Conservation (phyloP, 768 basidiomycete genomes). For the Amanita muscaria region DNA sequence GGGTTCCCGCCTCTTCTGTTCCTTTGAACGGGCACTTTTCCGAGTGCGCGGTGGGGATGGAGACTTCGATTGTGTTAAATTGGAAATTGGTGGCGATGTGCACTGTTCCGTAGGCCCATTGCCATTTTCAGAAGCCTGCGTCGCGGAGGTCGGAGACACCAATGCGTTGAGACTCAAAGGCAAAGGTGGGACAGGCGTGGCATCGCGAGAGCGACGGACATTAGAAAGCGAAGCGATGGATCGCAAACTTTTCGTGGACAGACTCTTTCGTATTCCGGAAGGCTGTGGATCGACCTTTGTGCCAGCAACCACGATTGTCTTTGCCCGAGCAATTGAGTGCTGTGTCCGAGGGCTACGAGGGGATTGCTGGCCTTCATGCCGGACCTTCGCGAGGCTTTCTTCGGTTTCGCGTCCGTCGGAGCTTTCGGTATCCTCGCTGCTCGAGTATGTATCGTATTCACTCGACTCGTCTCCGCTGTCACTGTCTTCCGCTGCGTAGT, state of each 20-base stretch:
- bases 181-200: constrained; percentile 35
- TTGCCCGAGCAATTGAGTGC: constrained; percentile 10
- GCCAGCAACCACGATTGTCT: constrained; percentile 6
- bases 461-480: constrained; percentile 37
- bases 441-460: constrained; percentile 27
- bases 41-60: background rate
- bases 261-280: constrained; percentile 22
- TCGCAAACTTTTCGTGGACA: constrained; percentile 38
- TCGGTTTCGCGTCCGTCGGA: constrained; percentile 1
- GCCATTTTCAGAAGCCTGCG: constrained; percentile 20
- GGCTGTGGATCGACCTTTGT: background rate
- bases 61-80: background rate
- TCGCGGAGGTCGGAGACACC: constrained; percentile 5
- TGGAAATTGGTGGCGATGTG: constrained; percentile 11
- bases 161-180: constrained; percentile 21
- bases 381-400: constrained; percentile 1
- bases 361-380: background rate
- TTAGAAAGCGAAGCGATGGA: constrained; percentile 31
- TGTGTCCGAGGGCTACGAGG: constrained; percentile 2
- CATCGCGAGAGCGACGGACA: constrained; percentile 22
- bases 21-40: constrained; percentile 12
- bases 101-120: constrained; percentile 31
- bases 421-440: constrained; percentile 12
- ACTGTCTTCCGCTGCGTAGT: constrained; percentile 62
- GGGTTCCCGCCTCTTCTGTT: constrained; percentile 33